Conservation (phyloP, 306 rosid species). For the Hippophae gyantsensis region DNA sequence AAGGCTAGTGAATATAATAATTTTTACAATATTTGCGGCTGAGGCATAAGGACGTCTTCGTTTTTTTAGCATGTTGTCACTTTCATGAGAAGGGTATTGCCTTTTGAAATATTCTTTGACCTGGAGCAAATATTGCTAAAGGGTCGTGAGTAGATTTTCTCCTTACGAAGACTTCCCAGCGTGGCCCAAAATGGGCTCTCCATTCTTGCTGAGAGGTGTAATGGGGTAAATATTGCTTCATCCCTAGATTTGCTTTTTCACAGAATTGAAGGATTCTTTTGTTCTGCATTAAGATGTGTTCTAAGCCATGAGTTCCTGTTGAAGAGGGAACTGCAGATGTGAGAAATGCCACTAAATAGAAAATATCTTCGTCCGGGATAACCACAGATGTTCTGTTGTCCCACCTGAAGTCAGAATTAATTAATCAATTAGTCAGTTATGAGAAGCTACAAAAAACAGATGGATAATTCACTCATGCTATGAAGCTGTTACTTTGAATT, state of each 20-base stretch:
- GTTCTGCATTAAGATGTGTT: conserved; percentile 70
- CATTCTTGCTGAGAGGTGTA: conserved; percentile 63
- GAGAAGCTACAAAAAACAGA: background rate
- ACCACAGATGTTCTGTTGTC: conserved; percentile 63
- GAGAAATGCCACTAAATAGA: conserved; percentile 83
- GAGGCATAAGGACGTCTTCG: conserved; percentile 19
- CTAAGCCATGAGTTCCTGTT: conserved; percentile 65
- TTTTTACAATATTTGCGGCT: conserved; percentile 18
- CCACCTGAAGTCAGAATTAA: conserved; percentile 61
- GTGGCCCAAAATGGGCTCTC: conserved; percentile 81
- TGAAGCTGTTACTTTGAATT: conserved; percentile 54
- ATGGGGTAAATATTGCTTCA: conserved; percentile 84
- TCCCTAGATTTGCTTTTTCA: conserved; percentile 57
- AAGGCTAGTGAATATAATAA: conserved; percentile 13
- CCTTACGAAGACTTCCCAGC: conserved; percentile 59
- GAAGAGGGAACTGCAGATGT: conserved; percentile 79
- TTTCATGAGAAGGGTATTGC: conserved; percentile 42
- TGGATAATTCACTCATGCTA: background rate
- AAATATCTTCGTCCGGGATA: conserved; percentile 74
- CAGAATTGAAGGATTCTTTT: conserved; percentile 73
- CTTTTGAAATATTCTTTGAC: conserved; percentile 77
- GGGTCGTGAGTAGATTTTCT: conserved; percentile 86
- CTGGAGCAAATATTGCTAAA: conserved; percentile 76
- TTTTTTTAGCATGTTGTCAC: conserved; percentile 6
- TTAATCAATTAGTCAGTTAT: conserved; percentile 7